phyloP scores from a whole-genome alignment of 2,329 filamentous ascomycete species.

The Trichoderma harzianum region DNA sequence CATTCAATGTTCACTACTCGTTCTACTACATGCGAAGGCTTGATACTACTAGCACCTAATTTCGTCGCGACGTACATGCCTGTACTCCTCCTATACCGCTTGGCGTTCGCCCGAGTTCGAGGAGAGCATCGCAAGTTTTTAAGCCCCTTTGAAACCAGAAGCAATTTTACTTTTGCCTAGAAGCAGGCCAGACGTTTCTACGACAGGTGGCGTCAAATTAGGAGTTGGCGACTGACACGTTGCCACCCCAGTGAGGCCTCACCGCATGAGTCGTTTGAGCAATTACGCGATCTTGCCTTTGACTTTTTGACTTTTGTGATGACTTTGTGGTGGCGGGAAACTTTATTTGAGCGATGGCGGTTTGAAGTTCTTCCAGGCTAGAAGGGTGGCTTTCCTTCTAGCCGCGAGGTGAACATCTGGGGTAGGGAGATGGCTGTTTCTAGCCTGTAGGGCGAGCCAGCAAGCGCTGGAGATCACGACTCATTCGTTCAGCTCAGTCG shows the following conservation, averaged over 20 bases:
- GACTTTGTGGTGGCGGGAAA: not conserved
- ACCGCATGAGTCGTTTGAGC: not conserved
- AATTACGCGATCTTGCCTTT: not conserved
- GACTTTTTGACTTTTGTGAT: not conserved
- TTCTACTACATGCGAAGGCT: not conserved
- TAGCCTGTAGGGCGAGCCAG: not conserved
- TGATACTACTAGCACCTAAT: not conserved
- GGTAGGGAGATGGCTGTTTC: not conserved
- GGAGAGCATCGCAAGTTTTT: not conserved
- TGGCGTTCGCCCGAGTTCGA: not conserved
- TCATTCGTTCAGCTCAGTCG: not conserved
- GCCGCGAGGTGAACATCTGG: not conserved
- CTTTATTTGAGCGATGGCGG: not conserved
- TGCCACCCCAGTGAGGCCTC: not conserved
- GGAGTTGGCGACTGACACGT: not conserved
- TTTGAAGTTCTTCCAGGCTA: not conserved
- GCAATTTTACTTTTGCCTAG: not conserved
- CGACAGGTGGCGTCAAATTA: not conserved
- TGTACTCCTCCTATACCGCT: not conserved
- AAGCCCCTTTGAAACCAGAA: not conserved
- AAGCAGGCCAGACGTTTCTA: slow-evolving; percentile 4
- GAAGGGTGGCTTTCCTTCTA: not conserved
- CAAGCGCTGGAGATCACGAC: not conserved
- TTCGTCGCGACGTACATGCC: not conserved
- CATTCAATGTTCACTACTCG: not conserved